A percentile compares a stretch with the other conserved stretches of the same genome.
phyloP scores from a whole-genome alignment of 2,329 filamentous ascomycete species.

The Colletotrichum sp. region DNA sequence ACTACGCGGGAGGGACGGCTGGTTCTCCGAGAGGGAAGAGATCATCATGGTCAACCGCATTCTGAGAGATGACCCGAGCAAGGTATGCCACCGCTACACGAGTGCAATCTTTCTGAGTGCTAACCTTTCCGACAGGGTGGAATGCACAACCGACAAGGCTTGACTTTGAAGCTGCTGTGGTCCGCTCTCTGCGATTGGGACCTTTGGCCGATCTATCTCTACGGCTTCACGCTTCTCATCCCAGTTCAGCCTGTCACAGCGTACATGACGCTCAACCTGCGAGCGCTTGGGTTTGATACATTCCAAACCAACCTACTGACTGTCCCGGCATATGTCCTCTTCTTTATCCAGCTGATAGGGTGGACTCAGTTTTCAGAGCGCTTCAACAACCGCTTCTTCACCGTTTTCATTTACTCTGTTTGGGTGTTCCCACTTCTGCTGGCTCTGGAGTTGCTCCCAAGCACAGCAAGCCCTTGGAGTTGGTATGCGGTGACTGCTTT shows the following conservation, averaged over 20 bases:
- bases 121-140: slow-evolving; percentile 35
- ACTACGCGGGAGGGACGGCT: slow-evolving; percentile 59
- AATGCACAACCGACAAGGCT: slow-evolving; percentile 59
- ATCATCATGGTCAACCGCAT: slow-evolving; percentile 68
- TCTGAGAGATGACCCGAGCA: slow-evolving; percentile 27
- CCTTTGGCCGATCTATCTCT: slow-evolving; percentile 58
- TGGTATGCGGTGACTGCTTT: slow-evolving; percentile 50
- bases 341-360: slow-evolving; percentile 44
- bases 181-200: slow-evolving; percentile 55
- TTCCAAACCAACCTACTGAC: slow-evolving; percentile 60
- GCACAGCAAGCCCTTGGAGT: slow-evolving; percentile 41
- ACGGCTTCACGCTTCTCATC: slow-evolving; percentile 37
- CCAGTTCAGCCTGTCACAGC: slow-evolving; percentile 26
- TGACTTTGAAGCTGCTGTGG: slow-evolving; percentile 51
- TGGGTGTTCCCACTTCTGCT: slow-evolving; percentile 59
- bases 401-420: slow-evolving; percentile 37
- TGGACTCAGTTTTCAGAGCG: slow-evolving; percentile 50
- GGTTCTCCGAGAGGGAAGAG: slow-evolving; percentile 65
- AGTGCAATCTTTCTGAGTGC: background rate
- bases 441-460: slow-evolving; percentile 44
- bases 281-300: slow-evolving; percentile 52
- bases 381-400: slow-evolving; percentile 40
- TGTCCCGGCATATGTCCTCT: slow-evolving; percentile 37
- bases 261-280: slow-evolving; percentile 57
- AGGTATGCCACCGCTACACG: background rate